Base-by-base conservation (phyloP, 148 eudicot species). In the Amaranthus palmeri region DNA sequence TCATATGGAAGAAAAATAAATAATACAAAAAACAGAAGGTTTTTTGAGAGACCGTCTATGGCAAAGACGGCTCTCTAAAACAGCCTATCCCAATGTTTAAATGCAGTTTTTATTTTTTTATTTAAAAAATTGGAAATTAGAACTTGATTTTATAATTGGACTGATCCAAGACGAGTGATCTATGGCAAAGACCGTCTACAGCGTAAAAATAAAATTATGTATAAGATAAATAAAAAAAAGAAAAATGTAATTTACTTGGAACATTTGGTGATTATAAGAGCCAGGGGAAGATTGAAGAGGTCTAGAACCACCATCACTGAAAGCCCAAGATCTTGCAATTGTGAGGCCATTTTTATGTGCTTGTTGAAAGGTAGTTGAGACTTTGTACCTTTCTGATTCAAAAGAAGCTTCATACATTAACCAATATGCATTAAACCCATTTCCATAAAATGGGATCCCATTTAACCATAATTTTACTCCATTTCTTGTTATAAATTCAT, bases 391-490 rank as follows among this genome's bases (percentile, higher is more conserved):
- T 17, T 78, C 63, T 7, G 84, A 74, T 5, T 82, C 81, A 18
- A 89, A 84, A 4, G 82, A 72, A 9, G 88, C 89, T 43, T 80
- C 71, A 17, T 67, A 76, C 97, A 91, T 88, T 57, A 91, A 61
- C 97, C 97, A 91, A 47, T 91, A 91, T 13, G 97, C 81, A 76
- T 91, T 89, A 76, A 91, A 88, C 14, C 97, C 97, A 79, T 88
- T 86, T 69, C 73, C 78, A 36, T 85, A 86, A 55, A 78, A 91
- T 43, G 83, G 77, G 3, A 56, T 67, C 6, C 86, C 93, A 53
- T 87, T 87, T 49, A 79, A 15, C 67, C 76, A 63, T 10, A 91
- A 80, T 40, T 85, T 80, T 4, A 78, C 81, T 55, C 87, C 90
- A 69, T 68, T 80, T 57, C 67, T 74, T 11, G 44, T 72, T 15